Evolutionary conservation across 148 eudicot species (phyloP), one percentile per base, ranked within the genome.

Genomic region (Camellia japonica): DNA sequence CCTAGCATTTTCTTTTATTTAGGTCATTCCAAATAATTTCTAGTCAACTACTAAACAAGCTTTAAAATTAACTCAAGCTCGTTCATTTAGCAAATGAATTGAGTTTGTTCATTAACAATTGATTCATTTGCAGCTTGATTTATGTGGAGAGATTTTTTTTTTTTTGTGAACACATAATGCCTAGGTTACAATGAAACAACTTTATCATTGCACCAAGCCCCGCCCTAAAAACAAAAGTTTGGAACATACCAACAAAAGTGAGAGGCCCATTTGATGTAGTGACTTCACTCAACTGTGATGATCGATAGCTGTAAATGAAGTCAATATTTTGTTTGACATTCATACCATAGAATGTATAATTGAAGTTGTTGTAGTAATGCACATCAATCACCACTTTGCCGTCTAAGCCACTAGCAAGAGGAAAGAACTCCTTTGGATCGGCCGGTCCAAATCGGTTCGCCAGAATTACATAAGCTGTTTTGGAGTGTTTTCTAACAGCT

Each of bases 261-360:
- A 90, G 90, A 46, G 97, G 93, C 41, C 92, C 94, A 78, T 85
- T 68, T 1, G 89, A 46, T 15, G 85, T 83, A 6, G 89, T 83
- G 52, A 87, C 62, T 18, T 81, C 60, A 42, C n/a, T 70, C 75
- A 89, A 55, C 65, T 87, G 77, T 0, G 61, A 20, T 11, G 88
- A 70, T 18, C 87, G 80, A 1, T 67, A 67, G 11, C n/a, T 82
- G 60, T 80, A 7, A 49, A 89, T 59, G 73, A 67, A 89, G 73
- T 89, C 89, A 30, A 85, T 79, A 72, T 89, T 85, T 66, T 89
- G 85, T 46, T 85, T 81, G 44, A 73, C 87, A n/a, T 76, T 83
- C 82, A 83, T 12, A 52, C 4, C 70, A 13, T 79, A 38, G 64
- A 89, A 89, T 2, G 19, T 6, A 11, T 64, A 68, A 0, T 66